Conservation (phyloP, 305 asterid species). For the Fraxinus angustifolia region DNA sequence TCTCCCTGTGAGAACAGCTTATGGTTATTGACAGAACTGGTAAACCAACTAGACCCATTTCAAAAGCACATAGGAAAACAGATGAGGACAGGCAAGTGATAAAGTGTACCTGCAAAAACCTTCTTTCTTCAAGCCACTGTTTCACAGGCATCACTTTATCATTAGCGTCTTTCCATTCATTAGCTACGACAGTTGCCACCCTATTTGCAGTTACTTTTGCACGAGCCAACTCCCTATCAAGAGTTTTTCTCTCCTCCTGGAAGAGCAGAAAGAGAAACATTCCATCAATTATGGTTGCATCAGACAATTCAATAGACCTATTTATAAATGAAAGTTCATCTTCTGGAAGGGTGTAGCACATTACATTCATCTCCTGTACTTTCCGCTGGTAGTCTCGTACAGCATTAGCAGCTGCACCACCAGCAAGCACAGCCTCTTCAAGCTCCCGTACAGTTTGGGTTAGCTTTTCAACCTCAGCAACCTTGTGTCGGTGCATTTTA, state of each 20-base stretch:
- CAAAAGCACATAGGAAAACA: neutral
- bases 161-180: conserved; percentile 97
- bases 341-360: conserved; percentile 14
- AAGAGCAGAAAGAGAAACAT: conserved; percentile 10
- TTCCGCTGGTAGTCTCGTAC: conserved; percentile 98
- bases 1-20: conserved; percentile 64
- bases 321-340: conserved; percentile 2
- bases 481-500: conserved; percentile 93
- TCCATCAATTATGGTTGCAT: conserved; percentile 15
- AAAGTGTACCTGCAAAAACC: conserved; percentile 74
- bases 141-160: conserved; percentile 99
- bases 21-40: conserved; percentile 4
- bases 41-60: conserved; percentile 6
- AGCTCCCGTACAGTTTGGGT: conserved; percentile 98
- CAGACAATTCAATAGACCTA: conserved; percentile 12
- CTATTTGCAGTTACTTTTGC: conserved; percentile 98
- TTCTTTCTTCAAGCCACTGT: conserved; percentile 98
- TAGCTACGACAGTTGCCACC: conserved; percentile 98
- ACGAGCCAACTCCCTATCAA: conserved; percentile 96
- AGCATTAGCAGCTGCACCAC: conserved; percentile 99
- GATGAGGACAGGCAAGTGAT: neutral
- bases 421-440: conserved; percentile 99
- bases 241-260: conserved; percentile 96
- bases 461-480: conserved; percentile 97
- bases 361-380: conserved; percentile 99